Evolutionary conservation across 2,329 filamentous ascomycete species (phyloP).

Genomic region (Arthrocladium fulminans): DNA sequence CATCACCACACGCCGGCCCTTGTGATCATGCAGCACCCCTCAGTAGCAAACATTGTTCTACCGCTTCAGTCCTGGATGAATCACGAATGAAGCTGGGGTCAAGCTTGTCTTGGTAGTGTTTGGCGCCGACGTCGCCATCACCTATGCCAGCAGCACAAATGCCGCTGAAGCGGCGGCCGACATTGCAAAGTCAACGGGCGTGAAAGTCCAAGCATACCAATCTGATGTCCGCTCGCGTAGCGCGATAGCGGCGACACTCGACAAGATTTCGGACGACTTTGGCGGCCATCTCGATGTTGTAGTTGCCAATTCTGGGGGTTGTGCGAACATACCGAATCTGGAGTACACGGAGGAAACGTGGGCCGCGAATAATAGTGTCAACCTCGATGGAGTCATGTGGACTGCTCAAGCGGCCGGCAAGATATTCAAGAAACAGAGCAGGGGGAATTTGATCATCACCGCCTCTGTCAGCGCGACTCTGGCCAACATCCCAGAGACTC

Average conservation of each 20-base stretch:
- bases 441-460: slow-evolving; percentile 32
- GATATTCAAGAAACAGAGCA: slow-evolving; percentile 29
- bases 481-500: slow-evolving; percentile 33
- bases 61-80: too few species aligned
- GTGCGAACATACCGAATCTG: slow-evolving; percentile 47
- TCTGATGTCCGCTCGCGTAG: slow-evolving; percentile 25
- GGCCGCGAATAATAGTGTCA: slow-evolving; percentile 44
- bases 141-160: slow-evolving; percentile 26
- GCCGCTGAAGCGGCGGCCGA: slow-evolving; percentile 22
- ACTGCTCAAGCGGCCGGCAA: too few species aligned
- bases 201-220: slow-evolving; percentile 29
- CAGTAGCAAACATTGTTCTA: too few species aligned
- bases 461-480: slow-evolving; percentile 30
- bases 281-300: slow-evolving; percentile 43
- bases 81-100: too few species aligned
- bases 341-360: slow-evolving; percentile 48
- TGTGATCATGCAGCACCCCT: too few species aligned
- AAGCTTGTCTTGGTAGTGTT: too few species aligned
- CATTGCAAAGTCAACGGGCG: slow-evolving; percentile 24
- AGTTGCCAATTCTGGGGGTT: slow-evolving; percentile 43
- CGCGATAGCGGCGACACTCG: slow-evolving; percentile 29
- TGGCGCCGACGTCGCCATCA: slow-evolving; percentile 32
- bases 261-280: slow-evolving; percentile 31
- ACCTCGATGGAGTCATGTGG: slow-evolving; percentile 42
- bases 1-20: too few species aligned